These are phyloP conservation scores for Hyphopichia burtonii DNA, from an alignment of 1,139 yeast genomes.

Conservation along the genomic window DNA sequence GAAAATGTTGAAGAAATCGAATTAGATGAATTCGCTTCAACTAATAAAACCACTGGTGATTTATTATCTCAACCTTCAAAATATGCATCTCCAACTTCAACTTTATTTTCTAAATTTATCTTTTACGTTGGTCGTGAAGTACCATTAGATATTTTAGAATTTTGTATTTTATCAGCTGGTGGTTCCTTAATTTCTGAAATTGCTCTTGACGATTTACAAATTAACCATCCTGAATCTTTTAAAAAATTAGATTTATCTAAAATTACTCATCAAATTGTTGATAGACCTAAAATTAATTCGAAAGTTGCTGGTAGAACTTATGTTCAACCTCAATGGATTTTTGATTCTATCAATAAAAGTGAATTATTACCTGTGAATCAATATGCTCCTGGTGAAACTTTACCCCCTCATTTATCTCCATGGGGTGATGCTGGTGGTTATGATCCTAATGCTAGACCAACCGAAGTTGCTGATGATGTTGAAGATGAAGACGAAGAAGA, in stretches of 20 bases:
- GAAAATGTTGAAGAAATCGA: slow-evolving; percentile 43
- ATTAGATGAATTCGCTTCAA: slow-evolving; percentile 70
- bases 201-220: slow-evolving; percentile 70
- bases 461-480: slow-evolving; percentile 20
- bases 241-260: slow-evolving; percentile 57
- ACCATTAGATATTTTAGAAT: slow-evolving; percentile 86
- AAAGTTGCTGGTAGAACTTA: slow-evolving; percentile 92
- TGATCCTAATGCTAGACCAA: slow-evolving; percentile 65
- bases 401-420: slow-evolving; percentile 97
- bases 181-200: slow-evolving; percentile 86
- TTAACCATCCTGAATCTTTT: slow-evolving; percentile 38
- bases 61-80: slow-evolving; percentile 75
- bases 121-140: slow-evolving; percentile 96
- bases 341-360: slow-evolving; percentile 84
- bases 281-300: slow-evolving; percentile 76
- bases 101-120: slow-evolving; percentile 69
- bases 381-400: slow-evolving; percentile 90
- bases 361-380: slow-evolving; percentile 70
- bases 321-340: slow-evolving; percentile 97
- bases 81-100: slow-evolving; percentile 56
- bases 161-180: slow-evolving; percentile 83
- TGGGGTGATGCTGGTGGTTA: slow-evolving; percentile 97
- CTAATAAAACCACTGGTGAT: slow-evolving; percentile 71
- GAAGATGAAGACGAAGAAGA: slow-evolving; percentile 32
- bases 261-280: slow-evolving; percentile 92